A percentile compares a stretch with the other conserved stretches of the same genome.
Conservation (phyloP, 2,329 filamentous ascomycete genomes). For the Pseudogymnoascus sp. region DNA sequence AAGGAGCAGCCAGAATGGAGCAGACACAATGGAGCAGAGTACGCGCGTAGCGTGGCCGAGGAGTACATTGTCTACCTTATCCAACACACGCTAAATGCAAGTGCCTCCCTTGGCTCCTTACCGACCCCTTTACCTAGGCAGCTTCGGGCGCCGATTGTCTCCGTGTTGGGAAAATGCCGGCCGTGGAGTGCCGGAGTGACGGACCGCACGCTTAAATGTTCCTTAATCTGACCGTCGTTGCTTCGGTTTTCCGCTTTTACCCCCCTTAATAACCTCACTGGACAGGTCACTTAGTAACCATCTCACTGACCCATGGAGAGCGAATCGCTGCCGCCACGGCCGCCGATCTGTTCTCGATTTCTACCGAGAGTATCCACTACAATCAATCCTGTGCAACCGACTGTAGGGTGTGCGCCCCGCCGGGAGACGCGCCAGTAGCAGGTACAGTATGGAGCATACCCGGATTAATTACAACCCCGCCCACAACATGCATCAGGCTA, state of each 20-base stretch:
- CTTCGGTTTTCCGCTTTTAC: not conserved
- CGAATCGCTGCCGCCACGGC: slow-evolving; percentile 2
- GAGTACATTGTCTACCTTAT: not conserved
- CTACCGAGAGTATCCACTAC: not conserved
- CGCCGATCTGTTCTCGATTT: slow-evolving; percentile 1
- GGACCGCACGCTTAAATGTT: slow-evolving; percentile 9
- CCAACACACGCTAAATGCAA: not conserved
- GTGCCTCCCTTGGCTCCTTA: not conserved
- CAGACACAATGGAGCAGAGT: not conserved
- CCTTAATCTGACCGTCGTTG: not conserved
- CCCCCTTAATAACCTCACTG: not conserved
- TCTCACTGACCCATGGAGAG: not conserved
- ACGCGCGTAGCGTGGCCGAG: not conserved
- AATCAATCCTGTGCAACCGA: not conserved
- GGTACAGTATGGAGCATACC: not conserved
- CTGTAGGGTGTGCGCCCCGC: not conserved
- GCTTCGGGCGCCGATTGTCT: not conserved
- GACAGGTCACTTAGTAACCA: not conserved
- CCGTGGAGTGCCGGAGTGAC: slow-evolving; percentile 4
- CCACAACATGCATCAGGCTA: not conserved
- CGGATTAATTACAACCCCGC: slow-evolving; percentile 4
- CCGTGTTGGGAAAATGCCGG: not conserved
- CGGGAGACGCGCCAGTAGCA: not conserved
- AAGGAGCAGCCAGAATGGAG: not conserved
- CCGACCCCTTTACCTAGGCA: not conserved